phyloP scores from a whole-genome alignment of 2,329 filamentous ascomycete species.

The Pseudocercospora pini-densiflorae region DNA sequence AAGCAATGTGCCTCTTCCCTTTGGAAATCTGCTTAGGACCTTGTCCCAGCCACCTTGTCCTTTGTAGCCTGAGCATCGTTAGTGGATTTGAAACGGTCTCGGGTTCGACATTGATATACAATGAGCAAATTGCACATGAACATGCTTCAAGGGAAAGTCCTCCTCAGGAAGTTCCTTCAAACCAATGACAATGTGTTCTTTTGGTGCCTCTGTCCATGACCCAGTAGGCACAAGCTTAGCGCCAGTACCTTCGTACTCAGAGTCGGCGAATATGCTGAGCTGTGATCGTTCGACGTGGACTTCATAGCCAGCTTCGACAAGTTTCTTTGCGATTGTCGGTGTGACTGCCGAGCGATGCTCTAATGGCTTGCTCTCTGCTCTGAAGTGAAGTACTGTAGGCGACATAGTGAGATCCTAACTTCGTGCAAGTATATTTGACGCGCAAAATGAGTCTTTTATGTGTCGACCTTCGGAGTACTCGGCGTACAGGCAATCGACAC shows the following conservation, averaged over 20 bases:
- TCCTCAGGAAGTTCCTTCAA: constrained; percentile 56
- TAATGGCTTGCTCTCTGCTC: constrained; percentile 44
- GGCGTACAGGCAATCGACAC: not conserved
- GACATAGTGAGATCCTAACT: constrained; percentile 27
- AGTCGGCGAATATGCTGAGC: constrained; percentile 46
- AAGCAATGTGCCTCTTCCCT: constrained; percentile 75
- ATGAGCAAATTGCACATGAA: constrained; percentile 49
- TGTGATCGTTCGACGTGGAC: constrained; percentile 47
- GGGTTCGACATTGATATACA: constrained; percentile 29
- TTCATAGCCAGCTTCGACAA: constrained; percentile 47
- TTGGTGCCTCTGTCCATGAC: constrained; percentile 48
- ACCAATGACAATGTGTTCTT: constrained; percentile 43
- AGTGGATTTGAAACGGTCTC: not conserved
- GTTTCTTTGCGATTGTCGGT: constrained; percentile 45
- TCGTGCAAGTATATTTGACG: not conserved
- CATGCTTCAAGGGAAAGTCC: constrained; percentile 71
- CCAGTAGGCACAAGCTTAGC: constrained; percentile 46
- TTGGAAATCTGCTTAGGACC: constrained; percentile 77
- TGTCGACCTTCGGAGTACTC: not conserved
- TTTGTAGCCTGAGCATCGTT: constrained; percentile 40
- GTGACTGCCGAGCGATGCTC: constrained; percentile 46
- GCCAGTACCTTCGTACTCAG: constrained; percentile 47
- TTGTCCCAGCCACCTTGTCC: constrained; percentile 75
- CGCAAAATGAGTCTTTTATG: not conserved
- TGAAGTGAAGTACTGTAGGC: constrained; percentile 37